Evolutionary conservation across 1,284 basidiomycete species (phyloP).

Genomic region (Pyrrhoderma noxium): DNA sequence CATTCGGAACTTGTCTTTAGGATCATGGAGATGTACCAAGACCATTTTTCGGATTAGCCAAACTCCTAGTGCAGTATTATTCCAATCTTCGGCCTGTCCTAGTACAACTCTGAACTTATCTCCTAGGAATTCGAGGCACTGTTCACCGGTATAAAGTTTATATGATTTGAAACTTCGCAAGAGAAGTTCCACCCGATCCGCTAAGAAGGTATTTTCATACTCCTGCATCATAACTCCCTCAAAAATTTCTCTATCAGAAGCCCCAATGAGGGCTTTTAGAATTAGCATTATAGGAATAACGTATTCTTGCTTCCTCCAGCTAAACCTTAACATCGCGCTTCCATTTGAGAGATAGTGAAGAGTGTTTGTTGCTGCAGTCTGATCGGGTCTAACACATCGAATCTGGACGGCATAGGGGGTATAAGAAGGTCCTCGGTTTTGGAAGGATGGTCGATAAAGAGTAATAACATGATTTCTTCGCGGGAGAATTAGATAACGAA

Average conservation of each 20-base stretch:
- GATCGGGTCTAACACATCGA: conserved; percentile 88
- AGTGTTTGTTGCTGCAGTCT: conserved; percentile 90
- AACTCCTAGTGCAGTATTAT: conserved; percentile 74
- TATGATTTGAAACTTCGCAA: conserved; percentile 95
- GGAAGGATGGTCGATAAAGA: conserved; percentile 80
- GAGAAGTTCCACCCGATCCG: conserved; percentile 97
- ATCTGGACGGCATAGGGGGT: conserved; percentile 94
- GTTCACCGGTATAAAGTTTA: conserved; percentile 81
- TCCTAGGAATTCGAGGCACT: conserved; percentile 95
- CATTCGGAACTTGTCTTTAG: conserved; percentile 96
- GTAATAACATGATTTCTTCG: conserved; percentile 87
- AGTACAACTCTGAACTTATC: conserved; percentile 96
- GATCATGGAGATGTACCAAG: conserved; percentile 82
- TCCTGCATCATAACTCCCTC: conserved; percentile 97
- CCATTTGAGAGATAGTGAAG: conserved; percentile 97
- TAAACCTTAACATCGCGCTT: conserved; percentile 92
- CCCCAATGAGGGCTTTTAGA: conserved; percentile 90
- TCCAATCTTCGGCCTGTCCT: conserved; percentile 90
- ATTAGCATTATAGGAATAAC: conserved; percentile 97
- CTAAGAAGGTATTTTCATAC: conserved; percentile 95
- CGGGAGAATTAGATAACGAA: conserved; percentile 92
- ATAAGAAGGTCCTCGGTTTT: conserved; percentile 92
- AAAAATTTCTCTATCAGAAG: conserved; percentile 97
- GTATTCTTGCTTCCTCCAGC: conserved; percentile 98
- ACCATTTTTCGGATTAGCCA: conserved; percentile 85